Evolutionary conservation across 2,329 filamentous ascomycete species (phyloP), one percentile per base, ranked within the genome.

Genomic region (Diaporthe sp.): DNA sequence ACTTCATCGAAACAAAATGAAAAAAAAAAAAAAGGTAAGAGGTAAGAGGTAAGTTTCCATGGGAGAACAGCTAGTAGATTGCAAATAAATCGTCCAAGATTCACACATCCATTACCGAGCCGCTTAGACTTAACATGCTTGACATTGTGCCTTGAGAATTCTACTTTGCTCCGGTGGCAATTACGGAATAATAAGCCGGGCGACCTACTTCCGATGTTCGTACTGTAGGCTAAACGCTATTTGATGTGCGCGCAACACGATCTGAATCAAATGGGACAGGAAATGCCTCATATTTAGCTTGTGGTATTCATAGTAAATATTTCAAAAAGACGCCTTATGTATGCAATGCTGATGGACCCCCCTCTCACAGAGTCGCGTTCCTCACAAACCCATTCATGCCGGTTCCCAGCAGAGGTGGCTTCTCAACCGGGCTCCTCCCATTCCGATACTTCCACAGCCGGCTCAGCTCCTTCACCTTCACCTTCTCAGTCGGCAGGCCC

Each of bases 361-460:
- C 25, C 2, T 15, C 13, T 71, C 30, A 60, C 40, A 72, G 25
- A 2, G 70, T 72, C 33, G 57, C 70, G n/a, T 72, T 64, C 22
- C 70, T 54, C n/a, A 54, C 70, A 35, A 72, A 72, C 45, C 57
- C 70, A 22, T 72, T 54, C 70, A 45, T 33, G 35, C 70, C 83
- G 38, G 75, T 78, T 3, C 77, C 72, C 54, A 87, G 70, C 74
- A 83, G 76, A 0, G 83, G 82, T 19, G 85, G 84, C 38, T 79
- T 77, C 54, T 88, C 86, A 7, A 84, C 78, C 1, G 91, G 90
- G 54, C 86, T 88, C 74, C 80, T 83, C 2, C 91, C 91, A 78
- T 92, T 92, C 68, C 90, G 84, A 79, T 92, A 92, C 76, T 87
- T 84, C 91, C 91, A 92, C 38, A 93, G 80, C 60, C 91, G 86